phyloP scores from a whole-genome alignment of 352 stramenopile genomes.

The Globisporangium sylvaticum region DNA sequence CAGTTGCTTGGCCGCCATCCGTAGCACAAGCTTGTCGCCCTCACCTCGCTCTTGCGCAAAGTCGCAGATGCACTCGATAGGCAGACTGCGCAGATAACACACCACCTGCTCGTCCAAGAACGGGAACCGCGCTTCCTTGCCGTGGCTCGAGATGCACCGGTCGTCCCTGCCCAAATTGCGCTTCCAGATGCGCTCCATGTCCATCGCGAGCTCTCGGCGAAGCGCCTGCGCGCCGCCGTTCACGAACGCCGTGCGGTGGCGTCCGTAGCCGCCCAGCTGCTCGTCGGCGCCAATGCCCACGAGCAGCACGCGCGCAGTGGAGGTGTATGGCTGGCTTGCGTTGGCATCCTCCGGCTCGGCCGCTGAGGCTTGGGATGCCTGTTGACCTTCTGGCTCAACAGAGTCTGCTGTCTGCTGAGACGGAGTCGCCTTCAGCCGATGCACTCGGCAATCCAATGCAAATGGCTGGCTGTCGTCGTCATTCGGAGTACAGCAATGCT shows the following conservation, averaged over 20 bases:
- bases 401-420: neutral
- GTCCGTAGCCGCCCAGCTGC: conserved; percentile 92
- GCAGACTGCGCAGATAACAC: conserved; percentile 58
- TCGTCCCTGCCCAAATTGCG: conserved; percentile 96
- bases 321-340: conserved; percentile 26
- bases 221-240: conserved; percentile 55
- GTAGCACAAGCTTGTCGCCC: conserved; percentile 91
- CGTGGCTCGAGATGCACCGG: conserved; percentile 89
- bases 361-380: neutral
- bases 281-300: conserved; percentile 95
- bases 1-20: conserved; percentile 66
- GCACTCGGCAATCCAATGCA: conserved; percentile 23
- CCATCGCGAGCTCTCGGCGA: conserved; percentile 78
- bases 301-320: conserved; percentile 72
- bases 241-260: conserved; percentile 88
- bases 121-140: conserved; percentile 91
- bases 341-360: neutral
- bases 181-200: conserved; percentile 91
- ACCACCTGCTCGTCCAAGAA: conserved; percentile 94
- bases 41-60: conserved; percentile 66
- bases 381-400: neutral
- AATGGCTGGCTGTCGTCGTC: neutral
- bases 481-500: neutral
- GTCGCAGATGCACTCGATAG: conserved; percentile 75
- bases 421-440: conserved; percentile 20